Conservation (phyloP, 345 rosid genomes). For the Fremontodendron californicum region DNA sequence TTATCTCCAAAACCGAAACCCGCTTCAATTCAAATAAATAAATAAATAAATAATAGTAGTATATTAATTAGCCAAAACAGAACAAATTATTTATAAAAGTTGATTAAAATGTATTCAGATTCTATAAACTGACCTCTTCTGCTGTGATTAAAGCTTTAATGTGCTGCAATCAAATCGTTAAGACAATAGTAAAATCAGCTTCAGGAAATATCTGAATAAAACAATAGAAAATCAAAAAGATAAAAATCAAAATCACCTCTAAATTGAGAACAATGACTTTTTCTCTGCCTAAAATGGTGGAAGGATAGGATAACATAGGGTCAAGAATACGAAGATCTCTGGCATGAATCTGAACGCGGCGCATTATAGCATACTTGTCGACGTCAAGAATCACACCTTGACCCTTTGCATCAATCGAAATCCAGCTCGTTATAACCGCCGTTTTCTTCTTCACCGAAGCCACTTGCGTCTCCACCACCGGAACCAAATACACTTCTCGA, state of each 20-base stretch:
- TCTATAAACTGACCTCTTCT: constrained; percentile 39
- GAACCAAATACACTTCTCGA: constrained; percentile 15
- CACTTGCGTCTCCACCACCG: constrained; percentile 20
- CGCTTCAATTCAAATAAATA: too few relatives aligned
- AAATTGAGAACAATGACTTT: constrained; percentile 52
- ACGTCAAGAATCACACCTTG: constrained; percentile 35
- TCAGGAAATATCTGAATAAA: background rate
- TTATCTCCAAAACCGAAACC: background rate
- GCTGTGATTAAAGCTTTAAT: constrained; percentile 57
- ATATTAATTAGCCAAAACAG: background rate
- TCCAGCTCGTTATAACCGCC: constrained; percentile 41
- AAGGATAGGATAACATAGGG: constrained; percentile 49
- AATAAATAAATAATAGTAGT: too few relatives aligned
- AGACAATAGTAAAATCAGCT: background rate
- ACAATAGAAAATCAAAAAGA: background rate
- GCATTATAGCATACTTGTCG: constrained; percentile 57
- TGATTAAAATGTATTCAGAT: background rate
- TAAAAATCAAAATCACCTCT: constrained; percentile 30
- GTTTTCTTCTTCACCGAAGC: constrained; percentile 36
- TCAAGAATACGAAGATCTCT: constrained; percentile 60
- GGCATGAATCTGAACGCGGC: constrained; percentile 50
- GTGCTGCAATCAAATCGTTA: constrained; percentile 34
- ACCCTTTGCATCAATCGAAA: constrained; percentile 35
- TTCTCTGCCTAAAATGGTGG: constrained; percentile 48
- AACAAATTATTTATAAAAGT: too few relatives aligned